Base-by-base conservation (phyloP, 306 rosid genomes). In the Lagenaria siceraria region DNA sequence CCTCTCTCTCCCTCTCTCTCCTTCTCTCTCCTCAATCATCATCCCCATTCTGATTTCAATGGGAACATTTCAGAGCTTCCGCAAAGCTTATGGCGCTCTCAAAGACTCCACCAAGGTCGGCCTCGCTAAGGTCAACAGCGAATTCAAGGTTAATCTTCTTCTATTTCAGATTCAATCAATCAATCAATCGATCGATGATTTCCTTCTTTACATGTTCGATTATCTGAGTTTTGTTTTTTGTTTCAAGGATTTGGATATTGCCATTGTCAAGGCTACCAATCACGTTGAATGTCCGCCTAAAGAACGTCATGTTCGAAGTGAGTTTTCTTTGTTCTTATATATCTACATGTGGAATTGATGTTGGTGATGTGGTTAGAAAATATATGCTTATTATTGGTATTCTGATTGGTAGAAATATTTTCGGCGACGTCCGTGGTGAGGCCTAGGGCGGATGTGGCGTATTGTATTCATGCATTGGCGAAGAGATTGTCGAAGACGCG, bases 91-190 rank as follows among this genome's bases (percentile, higher is more conserved):
- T 80, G 98, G 98, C 81, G 98, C 96, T 86, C 88, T 95, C 77
- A 95, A 95, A 78, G 98, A 95, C 72, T 84, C 97, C 40, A 95
- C 98, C 85, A 92, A 48, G 86, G 98, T 95, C 82, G 98, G 98
- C 86, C 90, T 95, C n/a, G 97, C 97, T 81, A 95, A 95, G 85
- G 93, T 95, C 87, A 89, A 90, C 25, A 95, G 97, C 84, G 98
- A 95, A 68, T 88, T 83, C 86, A 95, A 92, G 97, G 98, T 94
- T 53, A 31, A 7, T 51, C 10, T 36, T 10, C 18, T 10, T 22
- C 62, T 56, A 3, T 21, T 22, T 58, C 33, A 1, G 22, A 60
- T 27, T 59, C 55, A 51, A 51, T 7, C 4, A 25, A 60, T 17
- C 21, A 54, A 54, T 54, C 12, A 54, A 54, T 19, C 31, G n/a